phyloP scores from a whole-genome alignment of 2,329 filamentous ascomycete species.

The Davidsoniella australis region DNA sequence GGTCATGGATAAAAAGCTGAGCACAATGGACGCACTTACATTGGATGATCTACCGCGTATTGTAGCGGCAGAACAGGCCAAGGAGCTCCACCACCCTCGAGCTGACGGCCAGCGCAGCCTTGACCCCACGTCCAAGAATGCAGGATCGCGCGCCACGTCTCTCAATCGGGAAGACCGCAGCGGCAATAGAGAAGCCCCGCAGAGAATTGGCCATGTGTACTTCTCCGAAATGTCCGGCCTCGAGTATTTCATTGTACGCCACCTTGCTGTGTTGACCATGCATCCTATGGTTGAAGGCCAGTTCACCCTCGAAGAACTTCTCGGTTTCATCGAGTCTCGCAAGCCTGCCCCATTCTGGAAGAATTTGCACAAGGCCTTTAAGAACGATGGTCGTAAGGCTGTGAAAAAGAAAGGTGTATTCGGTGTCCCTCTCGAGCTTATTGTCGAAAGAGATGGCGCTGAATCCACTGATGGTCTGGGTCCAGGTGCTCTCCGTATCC shows the following conservation, averaged over 20 bases:
- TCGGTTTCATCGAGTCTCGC: constrained; percentile 81
- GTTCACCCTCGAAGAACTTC: constrained; percentile 84
- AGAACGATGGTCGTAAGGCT: constrained; percentile 60
- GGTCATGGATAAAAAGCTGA: constrained; percentile 68
- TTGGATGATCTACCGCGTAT: constrained; percentile 93
- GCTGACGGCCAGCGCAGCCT: constrained; percentile 35
- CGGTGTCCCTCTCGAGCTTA: constrained; percentile 69
- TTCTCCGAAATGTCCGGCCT: constrained; percentile 91
- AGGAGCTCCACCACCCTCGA: constrained; percentile 54
- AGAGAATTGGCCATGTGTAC: constrained; percentile 54
- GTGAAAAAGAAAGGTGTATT: constrained; percentile 90
- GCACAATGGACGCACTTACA: constrained; percentile 77
- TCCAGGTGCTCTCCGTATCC: constrained; percentile 75
- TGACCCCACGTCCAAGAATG: background rate
- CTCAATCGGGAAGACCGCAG: constrained; percentile 28
- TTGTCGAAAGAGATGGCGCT: constrained; percentile 84
- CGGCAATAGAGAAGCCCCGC: constrained; percentile 33
- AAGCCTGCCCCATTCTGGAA: constrained; percentile 91
- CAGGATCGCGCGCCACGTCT: constrained; percentile 4
- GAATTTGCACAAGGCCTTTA: constrained; percentile 93
- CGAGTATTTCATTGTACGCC: constrained; percentile 93
- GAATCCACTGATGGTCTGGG: constrained; percentile 97
- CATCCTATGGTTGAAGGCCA: constrained; percentile 78
- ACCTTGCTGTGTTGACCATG: constrained; percentile 88
- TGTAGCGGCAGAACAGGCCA: constrained; percentile 85